Base-by-base conservation (phyloP, 2,329 filamentous ascomycete genomes). In the Dactylellina leptospora region DNA sequence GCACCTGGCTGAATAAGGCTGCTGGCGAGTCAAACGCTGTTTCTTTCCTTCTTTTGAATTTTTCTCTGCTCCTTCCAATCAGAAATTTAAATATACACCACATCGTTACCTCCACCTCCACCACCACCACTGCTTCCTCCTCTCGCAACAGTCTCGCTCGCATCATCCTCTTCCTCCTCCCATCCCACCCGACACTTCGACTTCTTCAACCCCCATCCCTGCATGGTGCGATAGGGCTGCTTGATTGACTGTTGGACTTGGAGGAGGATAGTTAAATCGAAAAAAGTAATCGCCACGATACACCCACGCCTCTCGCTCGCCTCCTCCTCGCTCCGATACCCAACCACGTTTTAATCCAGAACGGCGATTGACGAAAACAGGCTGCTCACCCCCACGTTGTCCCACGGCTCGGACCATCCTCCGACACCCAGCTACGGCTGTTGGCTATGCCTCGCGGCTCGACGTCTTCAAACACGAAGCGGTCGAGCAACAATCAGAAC, bases 381-480 rank as follows among this genome's bases (percentile, higher is more conserved):
- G 27, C 28, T 30, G 18, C 18, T 33, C 25, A 25, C 51, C 48
- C 42, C 30, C 50, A 45, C 59, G 38, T 54, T 54, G 47, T 45
- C 20, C 30, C 18, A 45, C 36, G 27, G 47, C 48, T 63, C 47
- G 59, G 59, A 63, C 23, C 16, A 42, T 36, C 28, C 47, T 63
- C 59, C 48, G 59, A 63, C 59, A 53, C 36, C 27, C 59, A 63
- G 59, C 59, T 20, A 44, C 58, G 60, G 56, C 64, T 71, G 64
- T 71, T 71, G 66, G 66, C 66, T 71, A 71, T 71, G 66, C 66
- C 66, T 71, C 66, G 66, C 66, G 74, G 74, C 59, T 74, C 75
- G 71, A 75, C 76, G 69, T 76, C 74, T 76, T 75, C 75, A 70
- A 77, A 76, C 60, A 70, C 64, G 64, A 61, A 71, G 59, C 72